phyloP scores from a whole-genome alignment of 306 rosid species.

The Delonix regia region DNA sequence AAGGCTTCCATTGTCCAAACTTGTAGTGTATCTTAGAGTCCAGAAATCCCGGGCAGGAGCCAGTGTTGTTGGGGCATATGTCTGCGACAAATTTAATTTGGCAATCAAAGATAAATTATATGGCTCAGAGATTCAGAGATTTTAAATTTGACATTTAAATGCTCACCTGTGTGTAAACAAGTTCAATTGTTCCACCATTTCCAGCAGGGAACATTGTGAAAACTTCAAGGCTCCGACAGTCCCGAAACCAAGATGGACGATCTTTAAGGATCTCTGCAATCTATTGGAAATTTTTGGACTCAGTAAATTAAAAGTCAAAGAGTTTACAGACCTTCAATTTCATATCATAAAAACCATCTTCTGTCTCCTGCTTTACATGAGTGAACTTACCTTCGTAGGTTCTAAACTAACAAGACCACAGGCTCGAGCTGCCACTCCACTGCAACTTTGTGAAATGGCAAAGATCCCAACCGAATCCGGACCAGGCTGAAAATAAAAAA shows the following conservation, averaged over 20 bases:
- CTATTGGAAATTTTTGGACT: slow-evolving; percentile 42
- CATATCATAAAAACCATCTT: slow-evolving; percentile 19
- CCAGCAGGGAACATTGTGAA: slow-evolving; percentile 95
- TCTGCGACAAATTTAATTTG: slow-evolving; percentile 48
- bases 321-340: neutral
- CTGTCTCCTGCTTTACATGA: neutral
- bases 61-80: slow-evolving; percentile 89
- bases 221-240: slow-evolving; percentile 96
- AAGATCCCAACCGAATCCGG: slow-evolving; percentile 99
- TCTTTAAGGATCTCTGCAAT: slow-evolving; percentile 99
- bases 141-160: neutral
- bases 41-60: slow-evolving; percentile 99
- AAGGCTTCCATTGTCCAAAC: slow-evolving; percentile 87
- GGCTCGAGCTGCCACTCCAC: slow-evolving; percentile 99
- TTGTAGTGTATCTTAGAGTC: slow-evolving; percentile 94
- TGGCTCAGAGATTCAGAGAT: neutral
- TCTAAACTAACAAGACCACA: slow-evolving; percentile 98
- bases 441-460: slow-evolving; percentile 95
- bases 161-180: slow-evolving; percentile 87
- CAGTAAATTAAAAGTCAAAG: slow-evolving; percentile 29
- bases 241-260: slow-evolving; percentile 97
- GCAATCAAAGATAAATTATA: neutral
- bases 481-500: slow-evolving; percentile 78
- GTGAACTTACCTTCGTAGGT: slow-evolving; percentile 72
- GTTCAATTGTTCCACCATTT: slow-evolving; percentile 93